Evolutionary conservation across 345 rosid species (phyloP).

Genomic region (Brassica rapa): DNA sequence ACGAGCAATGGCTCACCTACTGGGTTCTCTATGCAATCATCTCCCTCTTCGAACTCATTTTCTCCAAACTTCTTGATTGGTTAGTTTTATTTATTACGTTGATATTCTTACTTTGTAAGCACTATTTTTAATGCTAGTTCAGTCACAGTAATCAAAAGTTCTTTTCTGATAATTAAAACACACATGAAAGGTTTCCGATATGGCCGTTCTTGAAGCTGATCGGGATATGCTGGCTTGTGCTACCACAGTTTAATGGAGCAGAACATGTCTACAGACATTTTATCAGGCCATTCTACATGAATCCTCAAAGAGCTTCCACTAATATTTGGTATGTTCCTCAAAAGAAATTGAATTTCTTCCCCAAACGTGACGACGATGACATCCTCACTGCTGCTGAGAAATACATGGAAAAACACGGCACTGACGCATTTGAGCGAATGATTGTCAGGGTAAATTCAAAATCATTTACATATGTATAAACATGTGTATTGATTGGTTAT

Average conservation of each 20-base stretch:
- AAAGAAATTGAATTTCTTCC: constrained; percentile 58
- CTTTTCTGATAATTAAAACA: background rate
- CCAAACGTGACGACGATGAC: constrained; percentile 61
- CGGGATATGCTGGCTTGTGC: constrained; percentile 86
- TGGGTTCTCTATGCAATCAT: constrained; percentile 92
- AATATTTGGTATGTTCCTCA: constrained; percentile 94
- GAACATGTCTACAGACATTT: constrained; percentile 81
- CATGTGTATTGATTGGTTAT: background rate
- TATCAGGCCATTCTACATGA: constrained; percentile 71
- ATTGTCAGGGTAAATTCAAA: constrained; percentile 60
- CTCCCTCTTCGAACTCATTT: constrained; percentile 86
- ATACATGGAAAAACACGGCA: constrained; percentile 79
- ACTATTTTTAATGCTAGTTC: background rate
- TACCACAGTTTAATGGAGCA: constrained; percentile 95
- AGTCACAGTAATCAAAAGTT: background rate
- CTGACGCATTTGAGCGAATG: constrained; percentile 79
- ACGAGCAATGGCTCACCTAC: constrained; percentile 93
- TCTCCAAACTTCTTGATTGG: constrained; percentile 84
- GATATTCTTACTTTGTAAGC: background rate
- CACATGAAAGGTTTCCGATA: constrained; percentile 70
- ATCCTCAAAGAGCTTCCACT: constrained; percentile 61
- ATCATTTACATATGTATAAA: background rate
- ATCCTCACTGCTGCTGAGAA: constrained; percentile 83
- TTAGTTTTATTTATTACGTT: constrained; percentile 29
- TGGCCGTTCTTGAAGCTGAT: constrained; percentile 83